phyloP scores from a whole-genome alignment of 331 rosid species.

The Telfairia occidentalis region DNA sequence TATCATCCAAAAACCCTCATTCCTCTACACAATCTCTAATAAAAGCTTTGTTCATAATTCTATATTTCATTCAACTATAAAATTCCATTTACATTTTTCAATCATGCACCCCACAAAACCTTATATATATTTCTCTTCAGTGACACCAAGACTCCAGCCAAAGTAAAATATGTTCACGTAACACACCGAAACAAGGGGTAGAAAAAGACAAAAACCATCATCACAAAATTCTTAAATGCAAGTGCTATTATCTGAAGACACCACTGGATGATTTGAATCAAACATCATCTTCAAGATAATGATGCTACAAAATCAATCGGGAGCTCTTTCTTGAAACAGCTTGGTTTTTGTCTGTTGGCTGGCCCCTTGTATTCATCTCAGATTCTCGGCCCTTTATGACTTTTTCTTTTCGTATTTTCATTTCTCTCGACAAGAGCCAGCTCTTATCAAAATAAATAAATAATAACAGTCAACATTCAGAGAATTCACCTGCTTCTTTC shows the following conservation, averaged over 20 bases:
- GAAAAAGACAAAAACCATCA: neutral
- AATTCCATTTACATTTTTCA: neutral
- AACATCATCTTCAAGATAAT: neutral
- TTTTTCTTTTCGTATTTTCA: neutral
- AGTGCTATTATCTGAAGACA: neutral
- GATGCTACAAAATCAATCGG: neutral
- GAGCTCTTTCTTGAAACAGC: neutral
- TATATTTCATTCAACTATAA: neutral
- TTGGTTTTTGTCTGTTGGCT: neutral
- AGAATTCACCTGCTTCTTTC: conserved; percentile 88
- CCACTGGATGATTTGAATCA: neutral
- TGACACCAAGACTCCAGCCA: neutral
- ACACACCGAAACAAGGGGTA: neutral
- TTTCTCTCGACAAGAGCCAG: neutral
- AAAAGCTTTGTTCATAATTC: neutral
- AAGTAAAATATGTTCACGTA: neutral
- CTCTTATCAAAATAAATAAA: neutral
- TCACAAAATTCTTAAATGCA: neutral
- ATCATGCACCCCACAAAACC: neutral
- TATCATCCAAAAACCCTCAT: neutral
- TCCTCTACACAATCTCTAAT: neutral
- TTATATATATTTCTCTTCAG: neutral
- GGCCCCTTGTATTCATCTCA: neutral
- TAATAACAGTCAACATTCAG: conserved; percentile 4
- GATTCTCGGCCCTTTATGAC: neutral